Evolutionary conservation across 2,329 filamentous ascomycete genomes (phyloP).

Genomic region (Knoxdaviesia proteae): DNA sequence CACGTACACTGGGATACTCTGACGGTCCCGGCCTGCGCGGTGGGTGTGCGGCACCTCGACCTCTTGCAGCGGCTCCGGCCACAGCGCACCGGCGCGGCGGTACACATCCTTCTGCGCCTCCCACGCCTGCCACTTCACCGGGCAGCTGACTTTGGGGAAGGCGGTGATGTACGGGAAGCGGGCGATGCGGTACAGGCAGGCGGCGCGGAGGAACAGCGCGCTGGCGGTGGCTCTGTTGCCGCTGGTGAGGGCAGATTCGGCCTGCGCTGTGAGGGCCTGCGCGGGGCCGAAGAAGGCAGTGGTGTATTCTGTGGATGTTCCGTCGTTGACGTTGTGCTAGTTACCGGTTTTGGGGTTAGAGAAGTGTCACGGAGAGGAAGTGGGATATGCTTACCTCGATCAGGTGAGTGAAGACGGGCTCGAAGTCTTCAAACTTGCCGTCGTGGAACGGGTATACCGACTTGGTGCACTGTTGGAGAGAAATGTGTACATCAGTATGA

Average conservation of each 20-base stretch:
- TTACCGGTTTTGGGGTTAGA: background rate
- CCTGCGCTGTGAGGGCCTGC: constrained; percentile 30
- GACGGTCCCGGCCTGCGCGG: constrained; percentile 26
- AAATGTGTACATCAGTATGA: too few relatives aligned
- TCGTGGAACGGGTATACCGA: constrained; percentile 60
- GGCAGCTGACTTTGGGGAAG: constrained; percentile 16
- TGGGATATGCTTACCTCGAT: constrained; percentile 22
- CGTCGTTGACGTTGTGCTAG: constrained; percentile 39
- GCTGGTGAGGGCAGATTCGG: constrained; percentile 24
- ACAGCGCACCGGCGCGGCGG: constrained; percentile 30
- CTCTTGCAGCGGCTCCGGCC: constrained; percentile 39
- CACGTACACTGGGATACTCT: constrained; percentile 41
- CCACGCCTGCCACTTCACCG: constrained; percentile 41
- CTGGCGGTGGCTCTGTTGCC: constrained; percentile 32
- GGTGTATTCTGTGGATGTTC: constrained; percentile 44
- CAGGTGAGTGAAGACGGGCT: constrained; percentile 43
- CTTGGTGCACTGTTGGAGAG: constrained; percentile 25
- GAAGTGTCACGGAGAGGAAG: background rate
- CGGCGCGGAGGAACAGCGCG: constrained; percentile 46
- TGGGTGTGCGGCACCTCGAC: constrained; percentile 37
- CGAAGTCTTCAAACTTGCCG: constrained; percentile 44
- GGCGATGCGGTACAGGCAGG: constrained; percentile 52
- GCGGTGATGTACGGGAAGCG: constrained; percentile 40
- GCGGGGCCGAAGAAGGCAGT: constrained; percentile 39
- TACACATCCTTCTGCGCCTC: constrained; percentile 42